Evolutionary conservation across 108 stramenopile species (phyloP), one percentile per base, ranked within the genome.

Genomic region (Skeletonema costatum): DNA sequence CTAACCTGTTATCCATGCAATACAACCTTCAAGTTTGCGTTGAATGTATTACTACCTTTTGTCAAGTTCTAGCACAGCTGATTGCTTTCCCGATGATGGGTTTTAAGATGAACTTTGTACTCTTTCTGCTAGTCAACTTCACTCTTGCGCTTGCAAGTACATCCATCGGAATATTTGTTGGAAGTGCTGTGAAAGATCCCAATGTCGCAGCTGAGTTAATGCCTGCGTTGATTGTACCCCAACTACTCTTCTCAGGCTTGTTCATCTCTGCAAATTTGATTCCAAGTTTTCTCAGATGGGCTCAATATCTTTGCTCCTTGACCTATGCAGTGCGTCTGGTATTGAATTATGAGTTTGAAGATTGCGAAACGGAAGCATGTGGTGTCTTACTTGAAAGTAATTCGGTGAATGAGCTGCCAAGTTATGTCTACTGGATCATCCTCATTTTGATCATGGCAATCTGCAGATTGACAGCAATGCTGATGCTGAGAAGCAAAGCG

Each of bases 221-320:
- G 9, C 93, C 96, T 1, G 29, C 90, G 1, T 61, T 94, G 0
- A 87, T 94, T 71, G 88, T 96, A 8, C 96, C 96, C 12, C 96
- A 97, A 69, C 81, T 97, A 67, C 89, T 97, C 12, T 94, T 97
- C 68, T 88, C 90, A 32, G 96, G 95, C 3, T 90, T 94, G 69
- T 92, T 92, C 64, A 85, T 92, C 1, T 64, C 74, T 5, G 77
- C 85, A 25, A 76, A 84, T 10, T 65, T 90, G 32, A 89, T 92
- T 50, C 91, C 91, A 46, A 46, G 50, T 9, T 92, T 87, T 85
- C 48, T 92, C 16, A 77, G 84, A 19, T 92, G 93, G 93, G 87
- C 84, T 12, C 88, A 86, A 70, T 94, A 89, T 63, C 59, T 90
- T 10, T 92, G 89, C 65, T 64, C 86, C 2, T 56, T 94, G 60